Evolutionary conservation across 495 filamentous ascomycete species (phyloP), one percentile per base, ranked within the genome.

Genomic region (Sordaria brevicollis): DNA sequence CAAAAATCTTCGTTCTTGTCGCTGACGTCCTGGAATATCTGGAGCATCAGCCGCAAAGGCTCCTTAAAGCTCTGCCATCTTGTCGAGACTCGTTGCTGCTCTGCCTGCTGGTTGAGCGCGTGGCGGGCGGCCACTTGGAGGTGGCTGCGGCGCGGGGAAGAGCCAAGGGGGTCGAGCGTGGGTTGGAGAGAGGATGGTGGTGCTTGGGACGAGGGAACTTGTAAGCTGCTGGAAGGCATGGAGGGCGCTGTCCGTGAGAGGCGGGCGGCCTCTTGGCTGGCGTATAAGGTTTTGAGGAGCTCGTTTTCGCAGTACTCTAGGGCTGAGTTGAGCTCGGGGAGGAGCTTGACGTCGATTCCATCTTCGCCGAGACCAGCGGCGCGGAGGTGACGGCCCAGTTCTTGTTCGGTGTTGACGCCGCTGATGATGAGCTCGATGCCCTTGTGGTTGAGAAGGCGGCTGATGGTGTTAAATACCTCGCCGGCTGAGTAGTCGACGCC

Each of bases 281-380:
- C 86, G 76, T 95, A 96, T 70, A 96, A 91, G 0, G 90, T 89
- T 71, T 93, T 92, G 13, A 99, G 84, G 31, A 97, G 92, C 69
- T 97, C 91, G 74, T 99, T 99, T 79, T 99, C 95, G 79, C 94
- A 97, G 74, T 86, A 91, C 75, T 99, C 96, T 2, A 99, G 84
- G 0, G 93, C 95, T 4, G 90, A 91, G 79, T 99, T 99, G 62
- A 99, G 86, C 71, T 96, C 91, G 69, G 91, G 91, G 70, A 96
- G 94, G 19, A 96, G 87, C 69, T 88, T 86, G 31, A 93, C 90
- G 10, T 88, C 86, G 8, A 87, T 85, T 15, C 88, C 86, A 38
- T 84, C 89, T 31, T 86, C 79, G 54, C 91, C 89, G 1, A 98
- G 84, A 7, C 93, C 94, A 7, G 96, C 93, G 57, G 90, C 92